Base-by-base conservation (phyloP, 345 rosid genomes). In the Fremontodendron californicum region DNA sequence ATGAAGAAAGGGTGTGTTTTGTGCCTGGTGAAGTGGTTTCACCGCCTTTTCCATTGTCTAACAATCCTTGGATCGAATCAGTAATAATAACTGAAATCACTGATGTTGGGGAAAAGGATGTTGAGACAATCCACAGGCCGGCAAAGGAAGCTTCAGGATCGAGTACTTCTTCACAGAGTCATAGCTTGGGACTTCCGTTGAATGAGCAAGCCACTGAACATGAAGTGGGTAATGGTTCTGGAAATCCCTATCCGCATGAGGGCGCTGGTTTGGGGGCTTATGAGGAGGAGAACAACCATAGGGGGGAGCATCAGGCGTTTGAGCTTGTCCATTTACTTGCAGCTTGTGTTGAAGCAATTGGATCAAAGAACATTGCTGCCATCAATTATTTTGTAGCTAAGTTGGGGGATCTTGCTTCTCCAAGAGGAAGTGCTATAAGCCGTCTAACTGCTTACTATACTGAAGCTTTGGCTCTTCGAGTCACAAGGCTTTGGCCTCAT, bases 401-500 rank as follows among this genome's bases (percentile, higher is more conserved):
- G 82, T 76, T 91, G 58, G 96, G 96, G 63, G 94, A 90, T 25
- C 90, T 91, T 39, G 96, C 98, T 74, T 91, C 98, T 48, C 98
- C 98, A 2, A 85, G 86, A 80, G 91, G 92, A 76, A 83, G 86
- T 61, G 78, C 97, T 19, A 79, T 92, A 45, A 89, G 94, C 78
- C 87, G 98, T 12, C 86, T 95, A 60, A 73, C 82, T 29, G 86
- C 96, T 63, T 93, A 93, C 85, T 95, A 90, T 62, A 90, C 91
- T 0, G 99, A 95, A 82, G 99, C 97, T 7, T 81, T 95, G 66
- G 90, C 97, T 9, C 85, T 95, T 6, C 77, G 99, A 75, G 91
- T 89, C 0, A 76, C 94, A 1, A 89, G 97, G 85, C 84, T 93
- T 77, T 95, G 96, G 97, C 98, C 99, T 78, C 97, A 88, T 71